Conservation (phyloP, 1,284 basidiomycete genomes). For the Meripilus lineatus region DNA sequence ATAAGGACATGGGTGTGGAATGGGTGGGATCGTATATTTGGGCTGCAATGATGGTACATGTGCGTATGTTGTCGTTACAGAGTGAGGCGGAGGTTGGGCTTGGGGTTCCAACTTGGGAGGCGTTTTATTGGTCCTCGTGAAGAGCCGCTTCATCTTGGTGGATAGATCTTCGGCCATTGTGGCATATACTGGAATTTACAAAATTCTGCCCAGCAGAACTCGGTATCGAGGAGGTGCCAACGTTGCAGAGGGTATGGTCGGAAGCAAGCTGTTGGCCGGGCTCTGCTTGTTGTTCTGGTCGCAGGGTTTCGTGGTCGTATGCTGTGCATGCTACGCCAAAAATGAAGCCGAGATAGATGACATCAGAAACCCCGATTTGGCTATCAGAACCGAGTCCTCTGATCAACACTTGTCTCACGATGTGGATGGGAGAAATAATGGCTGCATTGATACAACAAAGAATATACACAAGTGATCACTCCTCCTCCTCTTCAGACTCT, state of each 20-base stretch:
- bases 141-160: conserved; percentile 15
- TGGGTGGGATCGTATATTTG: conserved; percentile 55
- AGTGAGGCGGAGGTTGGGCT: conserved; percentile 14
- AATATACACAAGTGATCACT: conserved; percentile 2
- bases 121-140: conserved; percentile 18
- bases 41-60: conserved; percentile 46
- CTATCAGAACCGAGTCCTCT: no score
- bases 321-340: not conserved
- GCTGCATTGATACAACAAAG: no score
- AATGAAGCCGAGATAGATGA: conserved; percentile 1
- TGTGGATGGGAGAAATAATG: no score
- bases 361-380: conserved; percentile 1
- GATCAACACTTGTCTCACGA: no score
- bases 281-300: not conserved
- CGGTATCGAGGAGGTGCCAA: no score
- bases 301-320: no score
- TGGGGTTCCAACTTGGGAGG: conserved; percentile 8
- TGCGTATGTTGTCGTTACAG: conserved; percentile 15
- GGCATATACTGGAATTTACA: no score
- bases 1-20: conserved; percentile 70
- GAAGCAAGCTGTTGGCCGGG: not conserved
- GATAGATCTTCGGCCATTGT: conserved; percentile 15
- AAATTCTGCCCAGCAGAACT: no score
- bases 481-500: not conserved
- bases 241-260: no score